Conservation (phyloP, 2,329 filamentous ascomycete species). For the Talaromyces sp. region DNA sequence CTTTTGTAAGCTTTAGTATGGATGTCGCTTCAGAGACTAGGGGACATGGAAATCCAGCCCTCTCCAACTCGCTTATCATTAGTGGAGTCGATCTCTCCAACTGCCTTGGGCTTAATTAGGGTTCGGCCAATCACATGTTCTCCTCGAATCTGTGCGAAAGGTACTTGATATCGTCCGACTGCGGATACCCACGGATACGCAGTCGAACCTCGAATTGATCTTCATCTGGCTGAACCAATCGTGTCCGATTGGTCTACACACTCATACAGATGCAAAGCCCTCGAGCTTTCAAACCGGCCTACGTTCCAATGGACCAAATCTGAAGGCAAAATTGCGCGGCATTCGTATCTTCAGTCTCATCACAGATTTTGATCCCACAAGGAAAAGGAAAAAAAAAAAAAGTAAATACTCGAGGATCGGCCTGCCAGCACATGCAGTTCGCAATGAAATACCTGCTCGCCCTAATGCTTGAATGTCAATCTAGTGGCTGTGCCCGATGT, state of each 20-base stretch:
- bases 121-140: neutral
- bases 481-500: slow-evolving; percentile 1
- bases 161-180: neutral
- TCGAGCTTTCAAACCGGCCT: neutral
- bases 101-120: neutral
- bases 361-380: neutral
- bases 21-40: no score
- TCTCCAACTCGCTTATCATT: no score
- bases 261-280: neutral
- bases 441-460: slow-evolving; percentile 4
- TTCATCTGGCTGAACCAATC: neutral
- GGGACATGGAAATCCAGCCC: no score
- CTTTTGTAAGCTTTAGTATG: no score
- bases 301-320: neutral
- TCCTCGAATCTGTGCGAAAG: neutral
- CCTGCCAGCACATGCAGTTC: neutral
- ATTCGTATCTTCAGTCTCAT: neutral
- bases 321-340: neutral
- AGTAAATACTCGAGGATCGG: neutral
- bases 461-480: neutral
- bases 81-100: no score
- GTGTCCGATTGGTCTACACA: neutral
- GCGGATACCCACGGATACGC: neutral
- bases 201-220: neutral
- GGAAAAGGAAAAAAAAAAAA: neutral